Base-by-base conservation (phyloP, 345 rosid genomes). In the Aquilaria malaccensis region DNA sequence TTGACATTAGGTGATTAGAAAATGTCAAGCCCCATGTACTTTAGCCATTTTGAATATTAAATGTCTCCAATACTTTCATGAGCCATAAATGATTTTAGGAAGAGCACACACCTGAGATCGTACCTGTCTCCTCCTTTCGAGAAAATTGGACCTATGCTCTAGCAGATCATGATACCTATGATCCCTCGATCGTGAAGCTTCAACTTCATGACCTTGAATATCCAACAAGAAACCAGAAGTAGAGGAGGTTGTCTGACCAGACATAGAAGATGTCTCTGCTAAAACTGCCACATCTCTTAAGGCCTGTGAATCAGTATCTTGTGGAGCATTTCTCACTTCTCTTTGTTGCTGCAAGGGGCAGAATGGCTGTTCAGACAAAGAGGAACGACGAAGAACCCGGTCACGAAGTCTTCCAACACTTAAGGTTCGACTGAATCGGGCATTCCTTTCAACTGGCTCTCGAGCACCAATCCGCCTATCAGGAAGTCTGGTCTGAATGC, bases 391-490 rank as follows among this genome's bases (percentile, higher is more conserved):
- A 65, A 94, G 91, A 73, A 94, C 99, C 74, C 99, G 83, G 31
- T 94, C 97, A 53, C 97, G 96, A 56, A 94, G 96, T 77, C 99
- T 79, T 67, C 99, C 99, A 61, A 94, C 97, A 78, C 99, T 94
- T 49, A 94, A 77, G 14, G 99, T 85, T 72, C 99, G 77, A 60
- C 96, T 90, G 79, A 88, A 94, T 53, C 82, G 79, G 72, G 86
- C 96, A 79, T 90, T 94, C 58, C 82, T 72, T 7, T 94, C 97
- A 56, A 76, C 80, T 58, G 90, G 87, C 56, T 86, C 96, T 12
- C 81, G 81, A 52, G 75, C 80, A 56, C 74, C 84, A 13, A 60
- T 69, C 70, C 87, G 71, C 70, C 92, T 76, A 64, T 84, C 91
- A 62, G 81, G 61, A 76, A 67, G 30, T 67, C 83, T 83, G 67